Conservation (phyloP, 805 yeast genomes). For the Wickerhamomyces tratensis region DNA sequence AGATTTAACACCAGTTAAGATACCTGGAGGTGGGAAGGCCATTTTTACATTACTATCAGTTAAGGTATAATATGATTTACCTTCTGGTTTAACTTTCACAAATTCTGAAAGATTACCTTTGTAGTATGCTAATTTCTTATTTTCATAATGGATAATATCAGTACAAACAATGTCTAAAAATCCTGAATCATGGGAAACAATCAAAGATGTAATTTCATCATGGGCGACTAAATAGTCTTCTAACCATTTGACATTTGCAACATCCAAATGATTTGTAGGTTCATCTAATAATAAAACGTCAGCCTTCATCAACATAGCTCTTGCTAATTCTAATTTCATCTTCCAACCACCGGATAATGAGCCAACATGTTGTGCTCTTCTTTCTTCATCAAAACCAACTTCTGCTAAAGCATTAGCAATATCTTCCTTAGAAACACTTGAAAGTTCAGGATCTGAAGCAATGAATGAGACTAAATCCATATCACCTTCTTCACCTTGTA, state of each 20-base stretch:
- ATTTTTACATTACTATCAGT: constrained; percentile 89
- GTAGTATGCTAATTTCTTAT: constrained; percentile 88
- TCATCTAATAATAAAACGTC: constrained; percentile 91
- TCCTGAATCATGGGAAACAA: constrained; percentile 97
- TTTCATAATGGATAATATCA: constrained; percentile 93
- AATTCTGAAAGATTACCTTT: constrained; percentile 93
- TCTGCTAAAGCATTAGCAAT: constrained; percentile 67
- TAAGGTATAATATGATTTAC: constrained; percentile 89
- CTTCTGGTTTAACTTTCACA: constrained; percentile 90
- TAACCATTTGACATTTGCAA: constrained; percentile 86
- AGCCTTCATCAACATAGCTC: constrained; percentile 97
- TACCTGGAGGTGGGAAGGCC: constrained; percentile 99
- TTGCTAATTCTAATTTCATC: constrained; percentile 96
- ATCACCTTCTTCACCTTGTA: constrained; percentile 92
- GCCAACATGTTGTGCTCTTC: constrained; percentile 86
- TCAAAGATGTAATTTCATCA: constrained; percentile 83
- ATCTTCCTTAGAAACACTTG: constrained; percentile 51
- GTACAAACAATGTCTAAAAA: constrained; percentile 94
- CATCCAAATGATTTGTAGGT: constrained; percentile 98
- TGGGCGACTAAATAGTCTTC: constrained; percentile 78
- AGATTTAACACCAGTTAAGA: constrained; percentile 93
- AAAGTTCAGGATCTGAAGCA: constrained; percentile 79
- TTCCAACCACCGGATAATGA: constrained; percentile 99
- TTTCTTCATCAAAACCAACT: constrained; percentile 88
- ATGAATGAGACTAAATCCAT: constrained; percentile 83